These are phyloP conservation scores for Citeromyces matritensis DNA, from an alignment of 805 yeast species.

Conservation along the genomic window DNA sequence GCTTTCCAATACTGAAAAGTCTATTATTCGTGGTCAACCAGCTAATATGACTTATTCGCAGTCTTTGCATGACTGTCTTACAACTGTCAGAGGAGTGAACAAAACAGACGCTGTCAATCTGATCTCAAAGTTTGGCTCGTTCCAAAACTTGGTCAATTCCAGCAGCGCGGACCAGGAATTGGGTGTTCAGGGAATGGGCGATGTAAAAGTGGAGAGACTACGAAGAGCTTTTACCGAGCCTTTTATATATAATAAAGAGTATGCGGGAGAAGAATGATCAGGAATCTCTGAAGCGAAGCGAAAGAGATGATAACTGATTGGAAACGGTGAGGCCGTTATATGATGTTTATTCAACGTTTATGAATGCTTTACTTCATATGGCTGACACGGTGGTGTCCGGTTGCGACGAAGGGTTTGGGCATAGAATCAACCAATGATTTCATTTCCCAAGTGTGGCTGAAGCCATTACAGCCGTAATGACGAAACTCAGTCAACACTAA, in stretches of 20 bases:
- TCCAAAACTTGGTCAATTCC: slow-evolving; percentile 22
- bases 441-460: no score
- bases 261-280: slow-evolving; percentile 6
- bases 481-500: no score
- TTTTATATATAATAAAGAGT: slow-evolving; percentile 27
- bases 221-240: slow-evolving; percentile 28
- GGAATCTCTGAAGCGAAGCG: no score
- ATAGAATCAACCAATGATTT: no score
- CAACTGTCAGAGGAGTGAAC: slow-evolving; percentile 29
- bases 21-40: slow-evolving; percentile 9
- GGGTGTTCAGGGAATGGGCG: slow-evolving; percentile 33
- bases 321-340: no score
- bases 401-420: no score
- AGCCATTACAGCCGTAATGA: no score
- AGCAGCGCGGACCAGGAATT: slow-evolving; percentile 10
- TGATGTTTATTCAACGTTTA: no score
- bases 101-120: slow-evolving; percentile 38
- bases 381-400: no score
- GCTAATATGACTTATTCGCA: slow-evolving; percentile 23
- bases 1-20: slow-evolving; percentile 10
- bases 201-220: slow-evolving; percentile 24
- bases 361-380: no score
- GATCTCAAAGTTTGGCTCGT: slow-evolving; percentile 29
- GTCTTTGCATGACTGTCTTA: slow-evolving; percentile 25
- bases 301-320: no score